Conservation (phyloP, 768 basidiomycete genomes). For the Coprinopsis sp. region DNA sequence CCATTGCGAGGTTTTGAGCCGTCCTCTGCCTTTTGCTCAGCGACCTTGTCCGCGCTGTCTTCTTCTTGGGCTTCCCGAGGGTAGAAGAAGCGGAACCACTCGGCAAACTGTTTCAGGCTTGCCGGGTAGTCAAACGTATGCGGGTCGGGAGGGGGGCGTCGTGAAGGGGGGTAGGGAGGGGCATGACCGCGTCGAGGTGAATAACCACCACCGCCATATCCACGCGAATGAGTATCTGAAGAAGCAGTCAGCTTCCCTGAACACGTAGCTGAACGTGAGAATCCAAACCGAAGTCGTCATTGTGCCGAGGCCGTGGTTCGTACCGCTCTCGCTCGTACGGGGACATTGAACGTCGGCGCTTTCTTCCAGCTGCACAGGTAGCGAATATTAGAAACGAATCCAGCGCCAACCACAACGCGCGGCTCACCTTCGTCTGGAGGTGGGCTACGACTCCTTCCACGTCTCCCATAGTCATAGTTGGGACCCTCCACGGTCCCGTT, state of each 20-base stretch:
- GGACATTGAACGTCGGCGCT: constrained; percentile 75
- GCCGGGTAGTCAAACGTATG: constrained; percentile 80
- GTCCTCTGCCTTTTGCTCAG: constrained; percentile 78
- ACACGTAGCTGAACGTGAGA: constrained; percentile 13
- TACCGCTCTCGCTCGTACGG: constrained; percentile 82
- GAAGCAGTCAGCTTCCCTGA: constrained; percentile 9
- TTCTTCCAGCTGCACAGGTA: constrained; percentile 48
- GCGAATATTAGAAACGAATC: constrained; percentile 13
- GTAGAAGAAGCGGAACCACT: constrained; percentile 79
- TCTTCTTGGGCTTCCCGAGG: constrained; percentile 77
- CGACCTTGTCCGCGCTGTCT: constrained; percentile 78
- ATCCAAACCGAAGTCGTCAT: constrained; percentile 72
- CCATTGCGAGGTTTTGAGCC: constrained; percentile 81
- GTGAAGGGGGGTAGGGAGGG: constrained; percentile 40
- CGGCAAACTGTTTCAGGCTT: constrained; percentile 77
- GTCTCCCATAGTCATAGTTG: constrained; percentile 62
- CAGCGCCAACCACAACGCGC: background rate
- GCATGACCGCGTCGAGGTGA: constrained; percentile 55
- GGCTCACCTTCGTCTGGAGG: constrained; percentile 59
- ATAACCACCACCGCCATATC: constrained; percentile 49
- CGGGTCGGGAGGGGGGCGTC: constrained; percentile 72
- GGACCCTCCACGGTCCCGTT: constrained; percentile 69
- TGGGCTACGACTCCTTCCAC: constrained; percentile 77
- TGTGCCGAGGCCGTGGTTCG: constrained; percentile 78
- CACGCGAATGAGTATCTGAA: constrained; percentile 62